These are phyloP conservation scores for Nemania sp. DNA, from an alignment of 2,329 filamentous ascomycete genomes.

Conservation along the genomic window DNA sequence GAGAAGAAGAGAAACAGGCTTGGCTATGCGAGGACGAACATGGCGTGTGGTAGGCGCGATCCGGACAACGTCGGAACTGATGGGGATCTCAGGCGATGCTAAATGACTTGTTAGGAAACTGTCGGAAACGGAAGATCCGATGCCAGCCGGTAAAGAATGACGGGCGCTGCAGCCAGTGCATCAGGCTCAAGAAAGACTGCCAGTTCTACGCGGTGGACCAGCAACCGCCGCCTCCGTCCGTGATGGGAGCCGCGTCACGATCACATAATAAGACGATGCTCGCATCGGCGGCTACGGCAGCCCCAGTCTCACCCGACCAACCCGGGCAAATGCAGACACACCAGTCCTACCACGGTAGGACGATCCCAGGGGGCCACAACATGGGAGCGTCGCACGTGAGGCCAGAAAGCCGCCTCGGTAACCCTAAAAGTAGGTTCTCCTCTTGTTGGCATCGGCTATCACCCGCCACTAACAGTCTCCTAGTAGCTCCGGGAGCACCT, in stretches of 20 bases:
- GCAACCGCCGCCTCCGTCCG: conserved; percentile 52
- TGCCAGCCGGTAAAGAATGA: conserved; percentile 80
- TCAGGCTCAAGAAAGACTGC: conserved; percentile 91
- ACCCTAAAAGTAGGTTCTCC: conserved; percentile 49
- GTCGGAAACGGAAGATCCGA: conserved; percentile 89
- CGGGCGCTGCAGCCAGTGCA: conserved; percentile 86
- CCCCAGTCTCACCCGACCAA: conserved; percentile 34
- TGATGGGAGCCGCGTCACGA: conserved; percentile 46
- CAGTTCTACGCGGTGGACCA: conserved; percentile 90
- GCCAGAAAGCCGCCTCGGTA: conserved; percentile 38
- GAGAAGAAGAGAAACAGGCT: conserved; percentile 81
- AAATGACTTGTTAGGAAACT: conserved; percentile 68
- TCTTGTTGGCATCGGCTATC: background rate
- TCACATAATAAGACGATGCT: conserved; percentile 18
- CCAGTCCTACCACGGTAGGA: conserved; percentile 50
- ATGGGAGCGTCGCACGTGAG: conserved; percentile 52
- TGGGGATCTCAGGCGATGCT: conserved; percentile 19
- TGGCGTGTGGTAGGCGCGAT: conserved; percentile 83
- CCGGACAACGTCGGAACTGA: background rate
- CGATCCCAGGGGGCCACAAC: conserved; percentile 49
- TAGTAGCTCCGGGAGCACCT: conserved; percentile 38
- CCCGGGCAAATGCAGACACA: conserved; percentile 49
- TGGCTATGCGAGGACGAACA: conserved; percentile 92
- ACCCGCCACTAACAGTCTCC: conserved; percentile 33
- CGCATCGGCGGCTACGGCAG: conserved; percentile 15